Evolutionary conservation across 345 rosid genomes (phyloP).

Genomic region (Acer negundo): DNA sequence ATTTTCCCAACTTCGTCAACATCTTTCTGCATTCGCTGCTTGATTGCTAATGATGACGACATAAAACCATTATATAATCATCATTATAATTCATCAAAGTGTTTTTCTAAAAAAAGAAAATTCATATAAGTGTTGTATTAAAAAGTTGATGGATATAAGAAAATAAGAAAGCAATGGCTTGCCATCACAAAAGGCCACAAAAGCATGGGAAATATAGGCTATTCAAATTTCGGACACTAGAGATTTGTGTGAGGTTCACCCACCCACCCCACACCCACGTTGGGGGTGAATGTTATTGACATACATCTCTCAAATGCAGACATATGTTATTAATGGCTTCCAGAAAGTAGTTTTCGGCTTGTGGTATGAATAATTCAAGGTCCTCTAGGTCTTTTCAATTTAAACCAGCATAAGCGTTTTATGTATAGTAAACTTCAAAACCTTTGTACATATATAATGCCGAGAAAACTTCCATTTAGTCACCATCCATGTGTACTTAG

Average conservation of each 20-base stretch:
- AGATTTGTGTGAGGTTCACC: not conserved
- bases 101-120: not conserved
- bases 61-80: conserved; percentile 16
- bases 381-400: not conserved
- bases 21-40: conserved; percentile 91
- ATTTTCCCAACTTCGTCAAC: conserved; percentile 91
- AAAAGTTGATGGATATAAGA: not conserved
- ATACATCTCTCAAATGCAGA: not conserved
- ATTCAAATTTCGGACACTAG: not conserved
- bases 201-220: not conserved
- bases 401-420: not conserved
- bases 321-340: not conserved
- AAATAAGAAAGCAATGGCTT: not conserved
- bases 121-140: conserved; percentile 5
- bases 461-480: not conserved
- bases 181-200: not conserved
- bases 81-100: conserved; percentile 7
- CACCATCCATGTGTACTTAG: not conserved
- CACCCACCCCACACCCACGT: not conserved
- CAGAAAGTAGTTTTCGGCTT: not conserved
- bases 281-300: not conserved
- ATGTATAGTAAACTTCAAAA: not conserved
- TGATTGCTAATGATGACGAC: conserved; percentile 63
- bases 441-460: not conserved
- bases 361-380: not conserved